These are phyloP conservation scores for Tetradesmus obliquus DNA, from an alignment of 139 green algal genomes.

Conservation along the genomic window DNA sequence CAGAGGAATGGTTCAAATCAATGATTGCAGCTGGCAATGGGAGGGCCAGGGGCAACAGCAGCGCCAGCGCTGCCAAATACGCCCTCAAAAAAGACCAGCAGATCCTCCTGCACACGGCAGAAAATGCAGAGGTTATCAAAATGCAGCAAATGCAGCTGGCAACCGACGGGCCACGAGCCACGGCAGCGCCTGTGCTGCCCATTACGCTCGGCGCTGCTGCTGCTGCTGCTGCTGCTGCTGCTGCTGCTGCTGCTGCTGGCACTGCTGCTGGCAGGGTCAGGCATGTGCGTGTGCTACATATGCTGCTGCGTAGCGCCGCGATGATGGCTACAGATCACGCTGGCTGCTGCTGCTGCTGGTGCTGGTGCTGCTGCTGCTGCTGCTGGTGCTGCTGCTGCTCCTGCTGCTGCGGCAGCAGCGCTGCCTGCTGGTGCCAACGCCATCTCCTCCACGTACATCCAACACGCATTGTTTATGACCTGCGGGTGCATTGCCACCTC, in stretches of 20 bases:
- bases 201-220: neutral
- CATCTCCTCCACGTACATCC: too few species aligned
- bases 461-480: too few species aligned
- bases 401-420: too few species aligned
- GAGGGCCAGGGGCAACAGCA: constrained; percentile 42
- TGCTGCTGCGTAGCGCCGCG: neutral
- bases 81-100: constrained; percentile 61
- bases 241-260: neutral
- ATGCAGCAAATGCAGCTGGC: neutral
- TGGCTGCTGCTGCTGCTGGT: too few species aligned
- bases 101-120: constrained; percentile 44
- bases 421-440: too few species aligned
- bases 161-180: neutral
- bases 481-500: too few species aligned
- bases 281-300: neutral
- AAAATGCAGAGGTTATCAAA: neutral
- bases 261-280: neutral
- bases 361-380: too few species aligned
- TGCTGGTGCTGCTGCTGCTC: too few species aligned
- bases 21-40: constrained; percentile 46
- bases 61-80: constrained; percentile 60
- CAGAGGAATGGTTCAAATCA: neutral
- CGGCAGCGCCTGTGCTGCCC: too few species aligned
- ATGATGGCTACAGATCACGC: too few species aligned
- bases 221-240: neutral